These are phyloP conservation scores for Sporothrix sp. DNA, from an alignment of 2,329 filamentous ascomycete genomes.

Conservation along the genomic window DNA sequence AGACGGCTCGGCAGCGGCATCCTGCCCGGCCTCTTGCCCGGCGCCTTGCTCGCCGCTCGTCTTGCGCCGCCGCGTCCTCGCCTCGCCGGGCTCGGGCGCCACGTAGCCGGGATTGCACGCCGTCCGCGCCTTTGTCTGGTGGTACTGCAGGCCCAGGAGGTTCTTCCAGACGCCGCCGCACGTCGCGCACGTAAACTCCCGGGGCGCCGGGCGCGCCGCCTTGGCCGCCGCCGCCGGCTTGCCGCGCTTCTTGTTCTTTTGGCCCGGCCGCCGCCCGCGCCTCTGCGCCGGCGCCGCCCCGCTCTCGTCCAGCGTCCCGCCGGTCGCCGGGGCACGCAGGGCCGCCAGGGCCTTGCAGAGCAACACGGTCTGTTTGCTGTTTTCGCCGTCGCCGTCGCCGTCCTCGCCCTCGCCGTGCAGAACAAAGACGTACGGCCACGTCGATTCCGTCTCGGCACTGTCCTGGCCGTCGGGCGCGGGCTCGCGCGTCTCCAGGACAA, in stretches of 20 bases:
- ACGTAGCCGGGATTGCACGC: constrained; percentile 42
- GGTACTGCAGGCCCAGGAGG: constrained; percentile 48
- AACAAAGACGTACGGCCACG: constrained; percentile 20
- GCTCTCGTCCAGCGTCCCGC: not conserved
- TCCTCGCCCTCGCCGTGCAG: constrained; percentile 14
- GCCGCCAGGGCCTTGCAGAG: constrained; percentile 14
- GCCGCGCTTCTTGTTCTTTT: not conserved
- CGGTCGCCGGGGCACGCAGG: not conserved
- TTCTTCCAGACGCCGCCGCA: constrained; percentile 50
- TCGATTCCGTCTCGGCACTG: no score
- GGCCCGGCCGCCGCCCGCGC: not conserved
- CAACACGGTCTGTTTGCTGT: constrained; percentile 7
- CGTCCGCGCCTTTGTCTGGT: constrained; percentile 44
- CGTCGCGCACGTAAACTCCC: constrained; percentile 38
- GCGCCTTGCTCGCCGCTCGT: not conserved
- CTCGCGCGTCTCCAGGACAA: constrained; percentile 19
- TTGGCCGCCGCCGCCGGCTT: not conserved
- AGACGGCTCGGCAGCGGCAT: not conserved
- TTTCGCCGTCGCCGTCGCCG: no score
- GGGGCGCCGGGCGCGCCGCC: not conserved
- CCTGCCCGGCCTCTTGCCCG: not conserved
- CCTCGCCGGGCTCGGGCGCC: constrained; percentile 18
- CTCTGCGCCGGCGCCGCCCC: not conserved
- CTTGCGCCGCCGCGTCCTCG: not conserved
- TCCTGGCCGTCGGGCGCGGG: no score